Evolutionary conservation across 495 filamentous ascomycete genomes (phyloP).

Genomic region (Neurospora sp.): DNA sequence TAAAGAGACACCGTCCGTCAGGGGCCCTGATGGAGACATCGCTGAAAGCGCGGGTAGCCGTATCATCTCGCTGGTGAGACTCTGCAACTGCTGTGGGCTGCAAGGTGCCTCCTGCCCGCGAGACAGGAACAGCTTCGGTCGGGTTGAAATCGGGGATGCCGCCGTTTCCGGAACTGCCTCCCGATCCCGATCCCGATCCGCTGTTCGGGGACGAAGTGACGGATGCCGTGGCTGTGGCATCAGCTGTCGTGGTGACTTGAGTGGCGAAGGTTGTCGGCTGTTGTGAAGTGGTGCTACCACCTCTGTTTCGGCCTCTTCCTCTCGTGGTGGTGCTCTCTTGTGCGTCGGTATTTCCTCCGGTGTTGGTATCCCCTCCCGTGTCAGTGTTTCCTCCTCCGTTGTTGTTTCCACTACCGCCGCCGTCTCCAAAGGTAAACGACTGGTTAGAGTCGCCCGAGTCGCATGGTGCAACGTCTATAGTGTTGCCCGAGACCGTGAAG

Average conservation of each 20-base stretch:
- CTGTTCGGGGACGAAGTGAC: not conserved
- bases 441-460: slow-evolving; percentile 31
- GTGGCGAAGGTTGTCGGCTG: slow-evolving; percentile 4
- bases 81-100: slow-evolving; percentile 39
- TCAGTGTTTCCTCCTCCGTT: slow-evolving; percentile 12
- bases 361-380: slow-evolving; percentile 11
- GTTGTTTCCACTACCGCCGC: slow-evolving; percentile 2
- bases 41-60: slow-evolving; percentile 38
- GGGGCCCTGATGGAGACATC: slow-evolving; percentile 36
- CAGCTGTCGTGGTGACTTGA: not conserved
- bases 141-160: slow-evolving; percentile 29
- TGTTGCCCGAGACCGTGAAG: slow-evolving; percentile 34
- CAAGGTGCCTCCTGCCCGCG: slow-evolving; percentile 37
- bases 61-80: slow-evolving; percentile 34
- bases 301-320: not conserved
- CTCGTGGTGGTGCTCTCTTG: not conserved
- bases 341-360: not conserved
- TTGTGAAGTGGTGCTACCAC: slow-evolving; percentile 1
- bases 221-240: not conserved
- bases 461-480: slow-evolving; percentile 36
- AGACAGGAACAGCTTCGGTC: slow-evolving; percentile 39
- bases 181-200: not conserved
- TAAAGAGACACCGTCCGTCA: slow-evolving; percentile 41
- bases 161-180: slow-evolving; percentile 3
- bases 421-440: slow-evolving; percentile 35